These are phyloP conservation scores for Russula foetens DNA, from an alignment of 768 basidiomycete species.

Conservation along the genomic window DNA sequence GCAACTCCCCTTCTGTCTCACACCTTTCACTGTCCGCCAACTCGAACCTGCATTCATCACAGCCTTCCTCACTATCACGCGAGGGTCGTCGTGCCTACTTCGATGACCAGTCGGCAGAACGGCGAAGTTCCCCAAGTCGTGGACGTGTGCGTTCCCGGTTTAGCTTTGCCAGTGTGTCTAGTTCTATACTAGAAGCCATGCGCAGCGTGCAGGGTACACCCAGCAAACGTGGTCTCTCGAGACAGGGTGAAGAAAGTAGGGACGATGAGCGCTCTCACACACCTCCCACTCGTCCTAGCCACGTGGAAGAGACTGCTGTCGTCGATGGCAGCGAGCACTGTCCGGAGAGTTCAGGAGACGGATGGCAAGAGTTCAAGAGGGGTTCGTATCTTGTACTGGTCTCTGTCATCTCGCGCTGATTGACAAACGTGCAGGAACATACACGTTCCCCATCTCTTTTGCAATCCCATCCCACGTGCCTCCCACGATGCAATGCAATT, in stretches of 20 bases:
- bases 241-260: slow-evolving; percentile 19
- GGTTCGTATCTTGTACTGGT: slow-evolving; percentile 36
- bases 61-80: not conserved
- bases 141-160: slow-evolving; percentile 9
- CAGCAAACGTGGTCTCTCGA: slow-evolving; percentile 23
- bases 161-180: slow-evolving; percentile 15
- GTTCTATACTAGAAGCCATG: slow-evolving; percentile 12
- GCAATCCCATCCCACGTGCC: slow-evolving; percentile 72
- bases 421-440: slow-evolving; percentile 52
- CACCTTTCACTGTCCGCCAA: not conserved
- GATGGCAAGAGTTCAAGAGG: slow-evolving; percentile 85
- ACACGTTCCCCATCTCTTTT: slow-evolving; percentile 95
- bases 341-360: slow-evolving; percentile 33
- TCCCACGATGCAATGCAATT: slow-evolving; percentile 65
- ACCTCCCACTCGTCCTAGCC: slow-evolving; percentile 29
- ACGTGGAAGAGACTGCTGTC: slow-evolving; percentile 32
- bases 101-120: not conserved
- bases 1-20: not conserved
- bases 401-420: not conserved
- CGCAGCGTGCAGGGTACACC: not conserved
- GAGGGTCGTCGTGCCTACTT: not conserved
- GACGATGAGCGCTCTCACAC: slow-evolving; percentile 24
- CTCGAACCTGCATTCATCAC: not conserved
- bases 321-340: slow-evolving; percentile 31
- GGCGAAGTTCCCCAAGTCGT: slow-evolving; percentile 12